These are phyloP conservation scores for Sclerotinia spermophila DNA, from an alignment of 2,329 filamentous ascomycete genomes.

Conservation along the genomic window DNA sequence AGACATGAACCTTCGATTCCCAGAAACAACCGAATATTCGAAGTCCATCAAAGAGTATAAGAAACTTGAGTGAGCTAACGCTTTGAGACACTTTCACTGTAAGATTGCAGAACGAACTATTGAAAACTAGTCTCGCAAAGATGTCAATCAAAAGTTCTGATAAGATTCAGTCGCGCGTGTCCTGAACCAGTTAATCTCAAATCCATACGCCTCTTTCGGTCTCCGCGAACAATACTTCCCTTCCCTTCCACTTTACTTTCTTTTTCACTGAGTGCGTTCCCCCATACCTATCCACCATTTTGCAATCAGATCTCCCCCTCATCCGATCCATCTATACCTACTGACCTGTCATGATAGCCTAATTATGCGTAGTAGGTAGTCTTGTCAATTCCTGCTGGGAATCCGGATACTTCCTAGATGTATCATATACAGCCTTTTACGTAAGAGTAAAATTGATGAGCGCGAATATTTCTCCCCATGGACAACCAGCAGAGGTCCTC, in stretches of 20 bases:
- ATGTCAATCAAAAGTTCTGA: not conserved
- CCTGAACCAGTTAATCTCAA: not conserved
- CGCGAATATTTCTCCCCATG: not conserved
- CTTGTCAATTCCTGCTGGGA: not conserved
- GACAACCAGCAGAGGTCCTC: not conserved
- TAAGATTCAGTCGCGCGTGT: no score
- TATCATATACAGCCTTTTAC: not conserved
- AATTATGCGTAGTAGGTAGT: not conserved
- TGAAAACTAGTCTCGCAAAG: not conserved
- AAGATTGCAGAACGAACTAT: not conserved
- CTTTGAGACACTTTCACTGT: not conserved
- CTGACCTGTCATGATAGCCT: not conserved
- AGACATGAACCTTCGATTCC: not conserved
- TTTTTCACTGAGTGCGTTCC: not conserved
- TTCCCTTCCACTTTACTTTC: not conserved
- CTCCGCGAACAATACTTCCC: not conserved
- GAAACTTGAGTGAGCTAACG: rapidly evolving
- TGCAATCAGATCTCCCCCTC: not conserved
- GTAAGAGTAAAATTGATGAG: not conserved
- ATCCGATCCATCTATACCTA: not conserved
- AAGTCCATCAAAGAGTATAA: not conserved
- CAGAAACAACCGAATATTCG: not conserved
- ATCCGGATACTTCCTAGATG: not conserved
- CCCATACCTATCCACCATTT: not conserved
- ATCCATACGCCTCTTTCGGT: no score